Evolutionary conservation across 2,329 filamentous ascomycete genomes (phyloP), one percentile per base, ranked within the genome.

Genomic region (Diaporthe citriasiana): DNA sequence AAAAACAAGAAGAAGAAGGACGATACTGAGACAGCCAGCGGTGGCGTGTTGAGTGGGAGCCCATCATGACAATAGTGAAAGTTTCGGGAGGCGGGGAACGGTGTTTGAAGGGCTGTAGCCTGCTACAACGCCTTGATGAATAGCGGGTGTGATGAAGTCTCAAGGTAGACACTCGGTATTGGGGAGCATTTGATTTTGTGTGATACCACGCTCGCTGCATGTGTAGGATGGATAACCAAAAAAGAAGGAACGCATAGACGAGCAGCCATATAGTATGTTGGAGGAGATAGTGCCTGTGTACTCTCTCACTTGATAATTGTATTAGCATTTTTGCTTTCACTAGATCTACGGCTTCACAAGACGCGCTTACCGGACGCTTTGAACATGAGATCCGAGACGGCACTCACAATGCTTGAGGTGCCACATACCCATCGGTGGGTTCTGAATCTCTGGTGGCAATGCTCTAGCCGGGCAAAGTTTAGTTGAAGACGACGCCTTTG

Each of bases 1-100:
- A 81, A 78, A 77, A 79, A 76, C 53, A 78, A 74, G 71, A 77
- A 76, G 33, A 72, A 76, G 70, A 56, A 70, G 33, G 63, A 8
- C 6, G 71, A 55, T 5, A 4, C 47, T 17, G 55, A 53, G 53
- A 27, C 56, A 7, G 25, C 63, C 33, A 56, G 35, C 40, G 71
- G 45, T 5, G 71, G 35, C 2, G 57, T 72, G 1, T 30, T 65
- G 25, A 55, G 70, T 25, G 47, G 63, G 8, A 68, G 22, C 63
- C 40, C 60, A 19, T 66, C 63, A n/a, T 68, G 47, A 68, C 33
- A 53, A 30, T 9, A 1, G 30, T 40, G 17, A 30, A 25, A n/a
- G 55, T 5, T 22, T 22, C 10, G 19, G 55, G 33, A 40, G 33
- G 9, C 7, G 9, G 8, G 13, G 33, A 17, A 2, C 3, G 19